These are phyloP conservation scores for Bertia moriformis DNA, from an alignment of 2,329 filamentous ascomycete genomes.

Conservation along the genomic window DNA sequence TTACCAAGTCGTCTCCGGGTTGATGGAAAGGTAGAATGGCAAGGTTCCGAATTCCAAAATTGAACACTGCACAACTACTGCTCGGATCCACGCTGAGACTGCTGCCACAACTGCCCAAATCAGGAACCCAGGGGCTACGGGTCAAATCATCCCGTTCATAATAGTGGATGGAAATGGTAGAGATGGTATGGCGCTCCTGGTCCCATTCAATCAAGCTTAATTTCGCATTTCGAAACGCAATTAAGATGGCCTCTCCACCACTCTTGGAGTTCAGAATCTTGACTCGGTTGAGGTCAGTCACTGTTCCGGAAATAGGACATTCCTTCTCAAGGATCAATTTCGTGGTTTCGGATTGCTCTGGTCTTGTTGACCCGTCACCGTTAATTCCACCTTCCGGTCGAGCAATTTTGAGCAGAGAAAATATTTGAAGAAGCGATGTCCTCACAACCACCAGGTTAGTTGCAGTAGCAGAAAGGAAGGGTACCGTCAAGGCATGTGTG, in stretches of 20 bases:
- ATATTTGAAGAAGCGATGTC: slow-evolving; percentile 53
- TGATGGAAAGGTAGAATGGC: slow-evolving; percentile 56
- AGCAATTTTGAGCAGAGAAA: slow-evolving; percentile 26
- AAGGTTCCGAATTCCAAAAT: slow-evolving; percentile 48
- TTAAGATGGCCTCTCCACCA: slow-evolving; percentile 33
- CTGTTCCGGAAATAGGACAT: slow-evolving; percentile 45
- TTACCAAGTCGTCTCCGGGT: slow-evolving; percentile 2
- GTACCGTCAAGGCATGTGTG: slow-evolving; percentile 43
- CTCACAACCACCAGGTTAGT: slow-evolving; percentile 51
- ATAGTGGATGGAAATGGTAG: slow-evolving; percentile 57
- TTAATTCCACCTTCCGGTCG: background rate
- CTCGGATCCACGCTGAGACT: slow-evolving; percentile 49
- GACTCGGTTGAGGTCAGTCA: slow-evolving; percentile 45
- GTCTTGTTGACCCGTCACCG: slow-evolving; percentile 8
- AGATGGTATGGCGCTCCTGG: slow-evolving; percentile 41
- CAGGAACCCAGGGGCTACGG: slow-evolving; percentile 3
- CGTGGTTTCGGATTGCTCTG: slow-evolving; percentile 18
- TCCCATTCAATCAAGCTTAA: slow-evolving; percentile 58
- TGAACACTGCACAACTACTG: slow-evolving; percentile 53
- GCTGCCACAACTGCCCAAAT: slow-evolving; percentile 19
- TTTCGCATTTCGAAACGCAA: slow-evolving; percentile 53
- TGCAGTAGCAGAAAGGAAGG: slow-evolving; percentile 40
- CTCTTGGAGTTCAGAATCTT: slow-evolving; percentile 41
- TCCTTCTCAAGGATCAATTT: slow-evolving; percentile 47
- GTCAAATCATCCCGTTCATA: slow-evolving; percentile 47